Conservation (phyloP, 305 asterid species). For the Fraxinus latifolia region DNA sequence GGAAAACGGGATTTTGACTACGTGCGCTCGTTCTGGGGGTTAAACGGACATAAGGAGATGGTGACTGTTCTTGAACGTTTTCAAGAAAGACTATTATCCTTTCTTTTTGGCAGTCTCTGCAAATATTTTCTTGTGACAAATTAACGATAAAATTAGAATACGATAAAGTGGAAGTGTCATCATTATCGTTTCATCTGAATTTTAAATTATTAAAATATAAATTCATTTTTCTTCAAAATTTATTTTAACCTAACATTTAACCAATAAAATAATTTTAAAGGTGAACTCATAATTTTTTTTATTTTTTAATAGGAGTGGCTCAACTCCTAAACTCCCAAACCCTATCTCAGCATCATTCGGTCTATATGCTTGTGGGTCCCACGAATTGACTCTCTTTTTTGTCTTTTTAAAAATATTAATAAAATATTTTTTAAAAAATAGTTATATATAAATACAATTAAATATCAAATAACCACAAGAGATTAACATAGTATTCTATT, state of each 20-base stretch:
- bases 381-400: background rate
- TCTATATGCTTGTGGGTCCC: background rate
- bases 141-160: constrained; percentile 15
- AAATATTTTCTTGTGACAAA: background rate
- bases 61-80: constrained; percentile 19
- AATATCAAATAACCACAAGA: background rate
- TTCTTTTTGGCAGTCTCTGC: constrained; percentile 28
- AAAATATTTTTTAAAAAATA: no score
- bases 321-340: no score
- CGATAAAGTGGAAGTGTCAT: constrained; percentile 10
- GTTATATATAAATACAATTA: no score
- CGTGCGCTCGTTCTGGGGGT: constrained; percentile 11
- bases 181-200: background rate
- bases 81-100: constrained; percentile 28
- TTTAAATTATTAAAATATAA: background rate
- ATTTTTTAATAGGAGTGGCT: no score
- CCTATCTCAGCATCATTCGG: background rate
- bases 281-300: background rate
- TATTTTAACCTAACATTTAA: no score
- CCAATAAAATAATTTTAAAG: background rate
- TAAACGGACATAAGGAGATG: constrained; percentile 14
- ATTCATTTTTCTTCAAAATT: background rate
- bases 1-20: background rate
- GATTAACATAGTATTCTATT: background rate
- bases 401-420: background rate